These are phyloP conservation scores for Aureobasidium sp. DNA, from an alignment of 2,329 filamentous ascomycete species.

Conservation along the genomic window DNA sequence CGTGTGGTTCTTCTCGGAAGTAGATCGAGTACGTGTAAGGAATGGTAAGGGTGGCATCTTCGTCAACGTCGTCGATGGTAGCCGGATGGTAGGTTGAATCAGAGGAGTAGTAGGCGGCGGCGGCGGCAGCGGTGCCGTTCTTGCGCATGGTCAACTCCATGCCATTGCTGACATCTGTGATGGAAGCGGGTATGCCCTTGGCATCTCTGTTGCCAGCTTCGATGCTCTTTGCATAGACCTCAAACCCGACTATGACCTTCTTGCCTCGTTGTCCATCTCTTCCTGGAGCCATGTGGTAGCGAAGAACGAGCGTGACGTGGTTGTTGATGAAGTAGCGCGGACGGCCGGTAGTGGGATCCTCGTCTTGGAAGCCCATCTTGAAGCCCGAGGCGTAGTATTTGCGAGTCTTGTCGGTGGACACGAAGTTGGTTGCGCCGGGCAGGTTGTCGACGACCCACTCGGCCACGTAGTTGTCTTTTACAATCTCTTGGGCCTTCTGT, in stretches of 20 bases:
- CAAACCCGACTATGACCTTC: conserved; percentile 79
- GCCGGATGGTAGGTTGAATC: conserved; percentile 53
- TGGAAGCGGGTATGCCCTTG: conserved; percentile 58
- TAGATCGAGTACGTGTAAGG: conserved; percentile 88
- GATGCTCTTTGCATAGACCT: conserved; percentile 83
- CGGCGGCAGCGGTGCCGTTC: conserved; percentile 49
- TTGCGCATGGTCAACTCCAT: conserved; percentile 62
- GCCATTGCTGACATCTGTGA: conserved; percentile 54
- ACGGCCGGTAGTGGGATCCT: conserved; percentile 49
- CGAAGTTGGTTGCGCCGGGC: conserved; percentile 79
- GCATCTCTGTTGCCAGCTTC: conserved; percentile 52
- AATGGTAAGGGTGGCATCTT: conserved; percentile 59
- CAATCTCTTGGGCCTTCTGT: conserved; percentile 60
- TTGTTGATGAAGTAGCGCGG: conserved; percentile 73
- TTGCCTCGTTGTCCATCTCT: conserved; percentile 60
- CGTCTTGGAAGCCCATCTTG: conserved; percentile 73
- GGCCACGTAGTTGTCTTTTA: conserved; percentile 72
- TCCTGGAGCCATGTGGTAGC: conserved; percentile 64
- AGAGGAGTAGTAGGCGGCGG: conserved; percentile 43
- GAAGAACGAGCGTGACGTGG: conserved; percentile 76
- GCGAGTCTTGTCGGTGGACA: conserved; percentile 71
- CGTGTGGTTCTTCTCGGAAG: conserved; percentile 69
- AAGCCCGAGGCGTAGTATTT: conserved; percentile 90
- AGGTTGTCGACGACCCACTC: conserved; percentile 94
- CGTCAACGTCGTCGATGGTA: conserved; percentile 48